Base-by-base conservation (phyloP, 495 filamentous ascomycete genomes). In the Penicillium lividum region DNA sequence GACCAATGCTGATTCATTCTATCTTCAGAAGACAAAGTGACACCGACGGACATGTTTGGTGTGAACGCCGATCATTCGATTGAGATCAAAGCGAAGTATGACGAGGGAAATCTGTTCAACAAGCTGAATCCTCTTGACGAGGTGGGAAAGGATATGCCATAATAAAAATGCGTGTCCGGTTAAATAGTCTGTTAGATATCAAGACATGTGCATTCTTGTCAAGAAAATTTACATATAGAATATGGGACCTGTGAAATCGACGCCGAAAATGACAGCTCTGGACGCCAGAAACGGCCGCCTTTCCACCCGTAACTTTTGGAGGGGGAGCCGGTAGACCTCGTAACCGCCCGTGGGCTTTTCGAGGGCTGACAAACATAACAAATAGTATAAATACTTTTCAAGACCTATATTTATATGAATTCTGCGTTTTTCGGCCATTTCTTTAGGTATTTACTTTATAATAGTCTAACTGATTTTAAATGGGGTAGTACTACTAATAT, bases 261-360 rank as follows among this genome's bases (percentile, higher is more conserved):
- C 49, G 49, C 49, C 30, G 49, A 51, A 51, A 36, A 51, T 51
- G 49, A 36, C 49, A 34, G 49, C 49, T 18, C 38, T 38, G 9
- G 49, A 38, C 49, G 28, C 49, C 49, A 51, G 49, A 51, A 51
- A 51, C 49, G 49, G 49, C 49, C 11, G 49, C 49, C 49, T 49
- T 49, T 49, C 46, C 46, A 49, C 46, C 46, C 46, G 46, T 47
- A 47, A 18, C 18, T 47, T 51, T 30, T n/a, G 28, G 49, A 51
- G 15, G 6, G 30, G 25, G 29, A 51, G 47, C 47, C n/a, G n/a
- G n/a, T n/a, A n/a, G 29, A 28, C 3, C 16, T 11, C 49, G 36
- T 51, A 7, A 51, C 49, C 49, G 49, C 49, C 49, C 49, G 10
- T n/a, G n/a, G n/a, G n/a, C n/a, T n/a, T n/a, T n/a, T n/a, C n/a